Evolutionary conservation across 768 basidiomycete genomes (phyloP).

Genomic region (Trichaptum fuscoviolaceum): DNA sequence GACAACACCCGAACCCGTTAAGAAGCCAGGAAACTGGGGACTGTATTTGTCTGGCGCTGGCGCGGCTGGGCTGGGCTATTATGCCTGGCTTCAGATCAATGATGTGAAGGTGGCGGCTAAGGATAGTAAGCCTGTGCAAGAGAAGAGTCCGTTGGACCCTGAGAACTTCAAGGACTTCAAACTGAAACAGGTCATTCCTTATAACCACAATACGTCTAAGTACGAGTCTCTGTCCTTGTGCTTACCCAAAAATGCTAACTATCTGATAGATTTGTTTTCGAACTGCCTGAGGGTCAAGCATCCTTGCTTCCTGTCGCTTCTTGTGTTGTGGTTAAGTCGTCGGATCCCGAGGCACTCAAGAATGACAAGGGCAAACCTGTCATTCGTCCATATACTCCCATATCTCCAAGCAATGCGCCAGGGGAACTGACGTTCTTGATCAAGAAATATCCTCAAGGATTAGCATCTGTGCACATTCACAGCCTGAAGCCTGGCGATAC

Average conservation of each 20-base stretch:
- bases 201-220: constrained; percentile 93
- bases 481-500: constrained; percentile 76
- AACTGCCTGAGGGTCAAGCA: constrained; percentile 71
- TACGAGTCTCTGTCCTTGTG: constrained; percentile 28
- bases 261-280: constrained; percentile 62
- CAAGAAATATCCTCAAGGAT: constrained; percentile 81
- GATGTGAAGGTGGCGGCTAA: constrained; percentile 14
- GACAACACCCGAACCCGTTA: constrained; percentile 37
- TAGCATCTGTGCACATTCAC: constrained; percentile 81
- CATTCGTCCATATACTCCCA: constrained; percentile 89
- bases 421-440: constrained; percentile 79
- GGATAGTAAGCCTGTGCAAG: constrained; percentile 35
- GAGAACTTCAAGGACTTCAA: constrained; percentile 75
- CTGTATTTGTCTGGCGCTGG: constrained; percentile 45
- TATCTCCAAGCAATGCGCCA: constrained; percentile 67
- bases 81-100: constrained; percentile 42
- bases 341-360: constrained; percentile 56
- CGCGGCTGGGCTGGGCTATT: constrained; percentile 32
- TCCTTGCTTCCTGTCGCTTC: constrained; percentile 77
- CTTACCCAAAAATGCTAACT: constrained; percentile 5
- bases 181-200: constrained; percentile 73
- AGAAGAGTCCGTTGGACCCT: constrained; percentile 70
- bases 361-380: constrained; percentile 83
- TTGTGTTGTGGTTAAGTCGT: constrained; percentile 71
- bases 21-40: constrained; percentile 45